Conservation (phyloP, 257 asterid genomes). For the Perilla frutescens region DNA sequence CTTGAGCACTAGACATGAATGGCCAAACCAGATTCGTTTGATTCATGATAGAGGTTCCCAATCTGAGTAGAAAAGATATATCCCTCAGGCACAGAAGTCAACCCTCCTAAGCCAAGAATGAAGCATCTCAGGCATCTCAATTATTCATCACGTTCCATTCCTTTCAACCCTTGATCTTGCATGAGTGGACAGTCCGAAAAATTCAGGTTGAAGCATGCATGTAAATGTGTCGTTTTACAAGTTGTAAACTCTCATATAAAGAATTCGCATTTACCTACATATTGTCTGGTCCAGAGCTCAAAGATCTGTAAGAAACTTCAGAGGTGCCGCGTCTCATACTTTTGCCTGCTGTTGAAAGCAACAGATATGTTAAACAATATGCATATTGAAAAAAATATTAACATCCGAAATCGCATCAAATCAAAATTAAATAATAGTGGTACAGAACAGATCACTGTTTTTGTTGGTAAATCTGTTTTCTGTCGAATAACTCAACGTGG, state of each 20-base stretch:
- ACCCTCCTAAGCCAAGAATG: constrained; percentile 60
- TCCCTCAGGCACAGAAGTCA: constrained; percentile 53
- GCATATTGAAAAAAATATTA: constrained; percentile 25
- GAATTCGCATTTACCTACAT: constrained; percentile 22
- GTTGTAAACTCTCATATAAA: constrained; percentile 19
- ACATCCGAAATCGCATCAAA: constrained; percentile 22
- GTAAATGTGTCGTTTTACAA: constrained; percentile 14
- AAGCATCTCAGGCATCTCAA: constrained; percentile 54
- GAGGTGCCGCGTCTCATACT: constrained; percentile 41
- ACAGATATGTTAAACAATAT: constrained; percentile 29
- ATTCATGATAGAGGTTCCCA: constrained; percentile 45
- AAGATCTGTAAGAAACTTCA: constrained; percentile 12
- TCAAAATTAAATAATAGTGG: constrained; percentile 9
- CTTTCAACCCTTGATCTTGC: constrained; percentile 24
- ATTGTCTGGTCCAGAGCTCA: not conserved
- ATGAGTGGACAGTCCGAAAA: constrained; percentile 29
- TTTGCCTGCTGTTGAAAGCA: constrained; percentile 40
- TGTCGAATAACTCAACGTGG: constrained; percentile 27
- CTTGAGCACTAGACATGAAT: constrained; percentile 45
- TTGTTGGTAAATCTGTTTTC: constrained; percentile 29
- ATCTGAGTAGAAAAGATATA: constrained; percentile 36
- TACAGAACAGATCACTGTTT: not conserved
- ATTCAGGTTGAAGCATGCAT: constrained; percentile 30
- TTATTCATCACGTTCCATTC: constrained; percentile 40
- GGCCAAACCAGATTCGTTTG: constrained; percentile 45